Evolutionary conservation across 2,329 filamentous ascomycete species (phyloP), one percentile per base, ranked within the genome.

Genomic region (Ophiostoma sp.): DNA sequence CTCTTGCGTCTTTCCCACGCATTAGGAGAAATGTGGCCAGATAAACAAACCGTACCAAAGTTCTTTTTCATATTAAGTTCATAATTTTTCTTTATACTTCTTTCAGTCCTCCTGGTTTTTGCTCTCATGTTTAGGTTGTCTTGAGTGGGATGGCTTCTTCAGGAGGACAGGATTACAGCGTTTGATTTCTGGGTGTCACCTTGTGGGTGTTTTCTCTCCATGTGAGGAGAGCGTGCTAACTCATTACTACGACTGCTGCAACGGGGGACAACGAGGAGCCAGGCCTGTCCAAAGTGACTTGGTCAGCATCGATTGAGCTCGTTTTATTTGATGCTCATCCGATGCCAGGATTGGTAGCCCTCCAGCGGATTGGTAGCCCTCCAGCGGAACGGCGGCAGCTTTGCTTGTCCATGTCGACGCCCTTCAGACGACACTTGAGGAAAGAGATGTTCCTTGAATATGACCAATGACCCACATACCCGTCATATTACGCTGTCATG

Each of bases 21-120:
- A 52, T 12, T 36, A n/a, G n/a, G n/a, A n/a, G 42, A 48, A 3
- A 48, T 5, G n/a, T 19, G 25, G 45, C 25, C 12, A 15, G 39
- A 17, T 33, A 48, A 33, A 68, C 64, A 48, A 68, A 66, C 61
- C 61, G 61, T 66, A 66, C 61, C 42, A 68, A 48, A 48, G 42
- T 33, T 33, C 61, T 25, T 19, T 68, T 31, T 22, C 19, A 45
- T 50, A 68, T 68, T 33, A 45, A 68, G 64, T 50, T 48, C 17
- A 33, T 33, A 50, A 50, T 68, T 68, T 68, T 42, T 31, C 19
- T 22, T 50, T 48, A 25, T 55, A 55, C 25, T 55, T n/a, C 25
- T 31, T 31, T 19, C 2, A 48, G 15, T n/a, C 50, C 15, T 31
- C 42, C 7, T 55, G 50, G n/a, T 6, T 31, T 28, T 12, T 33